Evolutionary conservation across 352 stramenopile genomes (phyloP).

Genomic region (Phytopythium delawarense): DNA sequence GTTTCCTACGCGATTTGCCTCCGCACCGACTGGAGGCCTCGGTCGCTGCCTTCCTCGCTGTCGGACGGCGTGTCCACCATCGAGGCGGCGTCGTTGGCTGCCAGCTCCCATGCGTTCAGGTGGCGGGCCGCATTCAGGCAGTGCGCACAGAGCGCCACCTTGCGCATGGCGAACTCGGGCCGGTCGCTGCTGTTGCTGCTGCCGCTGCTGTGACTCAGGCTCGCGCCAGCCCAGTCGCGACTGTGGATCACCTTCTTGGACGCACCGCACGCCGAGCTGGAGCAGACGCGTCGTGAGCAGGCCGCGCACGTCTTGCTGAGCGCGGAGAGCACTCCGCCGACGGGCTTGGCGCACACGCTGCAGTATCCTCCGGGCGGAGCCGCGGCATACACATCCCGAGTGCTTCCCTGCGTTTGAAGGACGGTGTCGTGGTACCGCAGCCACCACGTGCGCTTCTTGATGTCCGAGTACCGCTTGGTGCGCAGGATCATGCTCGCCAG

Average conservation of each 20-base stretch:
- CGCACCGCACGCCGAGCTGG: not conserved
- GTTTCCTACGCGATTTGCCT: not conserved
- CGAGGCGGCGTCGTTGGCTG: not conserved
- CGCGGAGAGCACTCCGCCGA: constrained; percentile 2
- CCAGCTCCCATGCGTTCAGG: constrained; percentile 6
- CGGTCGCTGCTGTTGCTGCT: not conserved
- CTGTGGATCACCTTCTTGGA: constrained; percentile 2
- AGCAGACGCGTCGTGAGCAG: not conserved
- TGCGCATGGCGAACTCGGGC: not conserved
- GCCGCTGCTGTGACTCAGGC: not conserved
- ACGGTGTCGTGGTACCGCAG: constrained; percentile 16
- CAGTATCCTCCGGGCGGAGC: constrained; percentile 18
- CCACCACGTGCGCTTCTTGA: constrained; percentile 51
- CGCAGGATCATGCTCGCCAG: constrained; percentile 18
- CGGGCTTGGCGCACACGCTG: constrained; percentile 24
- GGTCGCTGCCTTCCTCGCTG: not conserved
- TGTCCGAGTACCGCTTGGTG: constrained; percentile 27
- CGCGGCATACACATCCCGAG: not conserved
- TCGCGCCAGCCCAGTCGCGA: not conserved
- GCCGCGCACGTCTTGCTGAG: constrained; percentile 2
- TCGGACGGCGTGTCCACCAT: not conserved
- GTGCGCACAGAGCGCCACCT: not conserved
- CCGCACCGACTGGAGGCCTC: not conserved
- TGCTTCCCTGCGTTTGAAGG: not conserved
- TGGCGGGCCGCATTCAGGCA: not conserved